phyloP scores from a whole-genome alignment of 345 rosid species.

The Trapa bicornis region DNA sequence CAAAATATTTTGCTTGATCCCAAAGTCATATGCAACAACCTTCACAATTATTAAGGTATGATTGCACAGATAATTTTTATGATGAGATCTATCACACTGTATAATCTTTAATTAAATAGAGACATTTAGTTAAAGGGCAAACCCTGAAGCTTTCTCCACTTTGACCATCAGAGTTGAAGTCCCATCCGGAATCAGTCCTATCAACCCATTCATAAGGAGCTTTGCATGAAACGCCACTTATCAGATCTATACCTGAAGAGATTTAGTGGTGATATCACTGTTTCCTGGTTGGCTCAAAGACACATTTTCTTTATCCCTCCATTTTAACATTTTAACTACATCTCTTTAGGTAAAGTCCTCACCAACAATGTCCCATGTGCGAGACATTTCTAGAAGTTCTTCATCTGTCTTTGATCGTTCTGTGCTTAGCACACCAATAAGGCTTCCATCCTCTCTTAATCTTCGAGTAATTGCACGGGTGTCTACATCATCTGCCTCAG shows the following conservation, averaged over 20 bases:
- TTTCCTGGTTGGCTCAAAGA: neutral
- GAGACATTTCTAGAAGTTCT: conserved; percentile 73
- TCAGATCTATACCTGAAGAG: conserved; percentile 67
- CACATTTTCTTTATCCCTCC: neutral
- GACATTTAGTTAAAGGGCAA: conserved; percentile 11
- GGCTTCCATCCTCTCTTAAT: conserved; percentile 91
- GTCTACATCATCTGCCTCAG: conserved; percentile 68
- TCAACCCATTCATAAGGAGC: conserved; percentile 78
- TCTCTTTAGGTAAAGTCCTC: conserved; percentile 8
- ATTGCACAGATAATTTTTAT: conserved; percentile 3
- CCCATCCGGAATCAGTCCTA: conserved; percentile 66
- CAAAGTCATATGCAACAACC: conserved; percentile 87
- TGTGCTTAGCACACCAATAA: conserved; percentile 86
- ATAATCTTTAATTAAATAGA: conserved; percentile 2
- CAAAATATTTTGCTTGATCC: conserved; percentile 85
- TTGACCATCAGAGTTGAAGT: conserved; percentile 38
- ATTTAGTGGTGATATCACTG: conserved; percentile 7
- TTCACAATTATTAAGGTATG: conserved; percentile 15
- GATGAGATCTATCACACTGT: conserved; percentile 3
- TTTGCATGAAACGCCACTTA: conserved; percentile 67
- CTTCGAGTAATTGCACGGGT: conserved; percentile 92
- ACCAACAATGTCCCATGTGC: conserved; percentile 87
- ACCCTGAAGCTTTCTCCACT: conserved; percentile 39
- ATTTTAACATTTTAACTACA: neutral
- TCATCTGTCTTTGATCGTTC: conserved; percentile 61